Percentiles rank a stretch among this genome's conserved stretches.
These are phyloP conservation scores for Coprinopsis strossmayeri DNA, from an alignment of 768 basidiomycete genomes.

Conservation along the genomic window DNA sequence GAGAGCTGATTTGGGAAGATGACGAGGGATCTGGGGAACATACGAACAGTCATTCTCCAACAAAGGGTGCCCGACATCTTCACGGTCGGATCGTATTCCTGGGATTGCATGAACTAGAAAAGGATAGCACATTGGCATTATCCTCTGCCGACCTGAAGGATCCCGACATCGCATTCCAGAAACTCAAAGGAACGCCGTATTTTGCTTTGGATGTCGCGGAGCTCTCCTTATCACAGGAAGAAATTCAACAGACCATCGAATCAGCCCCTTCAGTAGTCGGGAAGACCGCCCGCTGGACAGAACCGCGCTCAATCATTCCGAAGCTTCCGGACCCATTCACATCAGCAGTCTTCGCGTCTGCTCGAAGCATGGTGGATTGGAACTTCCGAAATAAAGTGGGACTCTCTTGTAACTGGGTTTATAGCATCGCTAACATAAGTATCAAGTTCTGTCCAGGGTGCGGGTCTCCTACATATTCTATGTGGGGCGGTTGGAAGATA, in stretches of 20 bases:
- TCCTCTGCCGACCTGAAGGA: constrained; percentile 61
- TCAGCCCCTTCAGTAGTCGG: constrained; percentile 33
- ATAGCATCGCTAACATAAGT: not conserved
- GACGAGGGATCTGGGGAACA: constrained; percentile 18
- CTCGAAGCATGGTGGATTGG: constrained; percentile 87
- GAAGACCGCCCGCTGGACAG: constrained; percentile 48
- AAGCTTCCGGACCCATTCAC: constrained; percentile 56
- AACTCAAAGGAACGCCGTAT: constrained; percentile 76
- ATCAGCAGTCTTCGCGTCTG: constrained; percentile 72
- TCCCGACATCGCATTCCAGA: constrained; percentile 44
- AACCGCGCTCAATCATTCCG: constrained; percentile 53
- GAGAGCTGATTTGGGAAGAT: constrained; percentile 27
- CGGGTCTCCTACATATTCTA: constrained; percentile 70
- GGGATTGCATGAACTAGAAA: constrained; percentile 56
- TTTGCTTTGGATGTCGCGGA: constrained; percentile 76
- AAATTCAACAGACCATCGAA: constrained; percentile 30
- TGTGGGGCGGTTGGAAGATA: constrained; percentile 97
- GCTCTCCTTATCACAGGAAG: constrained; percentile 27
- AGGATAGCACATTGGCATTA: constrained; percentile 36
- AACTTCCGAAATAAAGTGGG: constrained; percentile 78
- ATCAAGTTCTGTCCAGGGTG: constrained; percentile 84
- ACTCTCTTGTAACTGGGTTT: not conserved
- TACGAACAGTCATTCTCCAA: constrained; percentile 21
- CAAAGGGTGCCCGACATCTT: constrained; percentile 54
- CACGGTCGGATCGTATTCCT: constrained; percentile 69